Base-by-base conservation (phyloP, 2,329 filamentous ascomycete species). In the Pyrenophora seminiperda region DNA sequence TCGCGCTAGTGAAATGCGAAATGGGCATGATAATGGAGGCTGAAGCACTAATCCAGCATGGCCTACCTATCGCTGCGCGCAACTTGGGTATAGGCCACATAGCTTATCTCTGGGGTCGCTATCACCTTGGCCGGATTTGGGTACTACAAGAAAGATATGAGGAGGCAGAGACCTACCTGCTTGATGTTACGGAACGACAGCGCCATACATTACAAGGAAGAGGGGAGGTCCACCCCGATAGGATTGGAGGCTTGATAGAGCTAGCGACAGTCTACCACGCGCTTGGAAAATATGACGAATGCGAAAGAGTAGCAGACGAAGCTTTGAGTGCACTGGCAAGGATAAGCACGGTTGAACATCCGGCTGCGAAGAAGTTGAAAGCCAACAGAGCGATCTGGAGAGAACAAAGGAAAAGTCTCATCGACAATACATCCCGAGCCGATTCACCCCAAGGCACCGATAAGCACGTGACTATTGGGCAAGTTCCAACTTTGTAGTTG, bases 1-100 rank as follows among this genome's bases (percentile, higher is more conserved):
- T 36, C 46, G 56, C 50, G 41, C 58, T 17, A 33, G 59, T 42
- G 18, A 58, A 46, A 42, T 58, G 19, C 62, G 63, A 31, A 10
- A 32, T 61, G 14, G 58, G 61, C 2, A n/a, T 58, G 10, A 31
- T 29, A 3, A 42, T 60, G 2, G 65, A 62, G 32, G 65, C 61
- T 14, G 56, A 61, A 42, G 38, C 34, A n/a, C 30, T 66, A 5
- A 46, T 64, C 2, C 27, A 38, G 10, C 14, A 29, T 2, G 52
- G 38, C 14, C 13, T 65, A 14, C 42, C 43, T 7, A 54, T 66
- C 15, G 63, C 55, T 4, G 54, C 54, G 20, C 38, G 60, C 10
- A 59, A 62, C 39, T 41, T 66, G 11, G 58, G 54, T 4, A 37
- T 44, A 30, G 47, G 58, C 14, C 63, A 68, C 41, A 47, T 58